Conservation (phyloP, 1,284 basidiomycete species). For the Xanthoconium separans region DNA sequence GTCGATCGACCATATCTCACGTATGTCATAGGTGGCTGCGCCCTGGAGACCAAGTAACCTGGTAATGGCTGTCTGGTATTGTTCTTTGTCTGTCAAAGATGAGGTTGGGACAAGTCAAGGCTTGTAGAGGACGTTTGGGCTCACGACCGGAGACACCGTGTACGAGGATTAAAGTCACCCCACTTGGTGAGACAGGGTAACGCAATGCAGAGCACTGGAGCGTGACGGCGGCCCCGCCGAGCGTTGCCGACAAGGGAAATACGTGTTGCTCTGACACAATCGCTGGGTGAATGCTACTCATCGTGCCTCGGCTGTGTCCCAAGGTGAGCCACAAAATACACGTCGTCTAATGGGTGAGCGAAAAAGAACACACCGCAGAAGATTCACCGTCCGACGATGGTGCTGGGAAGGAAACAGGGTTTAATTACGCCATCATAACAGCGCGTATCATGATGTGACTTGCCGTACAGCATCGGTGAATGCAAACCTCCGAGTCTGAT, state of each 20-base stretch:
- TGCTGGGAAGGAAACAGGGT: too few species aligned
- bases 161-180: constrained; percentile 26
- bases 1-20: constrained; percentile 55
- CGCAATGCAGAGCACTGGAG: constrained; percentile 25
- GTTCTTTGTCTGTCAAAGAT: constrained; percentile 45
- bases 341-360: not conserved
- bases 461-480: too few species aligned
- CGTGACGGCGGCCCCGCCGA: constrained; percentile 11
- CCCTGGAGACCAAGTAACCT: constrained; percentile 36
- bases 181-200: constrained; percentile 27
- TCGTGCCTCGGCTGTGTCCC: not conserved
- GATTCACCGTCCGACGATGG: too few species aligned
- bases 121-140: not conserved
- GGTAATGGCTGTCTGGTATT: constrained; percentile 48
- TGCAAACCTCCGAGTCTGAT: too few species aligned
- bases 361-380: not conserved
- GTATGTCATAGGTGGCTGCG: constrained; percentile 33
- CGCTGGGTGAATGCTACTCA: not conserved
- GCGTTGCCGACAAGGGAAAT: constrained; percentile 15
- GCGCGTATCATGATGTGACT: too few species aligned
- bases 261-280: constrained; percentile 22
- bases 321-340: not conserved
- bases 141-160: constrained; percentile 31
- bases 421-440: too few species aligned
- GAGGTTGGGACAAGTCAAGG: not conserved